A percentile compares a stretch with the other conserved stretches of the same genome.
Evolutionary conservation across 257 asterid genomes (phyloP).

Genomic region (Fraxinus americana): DNA sequence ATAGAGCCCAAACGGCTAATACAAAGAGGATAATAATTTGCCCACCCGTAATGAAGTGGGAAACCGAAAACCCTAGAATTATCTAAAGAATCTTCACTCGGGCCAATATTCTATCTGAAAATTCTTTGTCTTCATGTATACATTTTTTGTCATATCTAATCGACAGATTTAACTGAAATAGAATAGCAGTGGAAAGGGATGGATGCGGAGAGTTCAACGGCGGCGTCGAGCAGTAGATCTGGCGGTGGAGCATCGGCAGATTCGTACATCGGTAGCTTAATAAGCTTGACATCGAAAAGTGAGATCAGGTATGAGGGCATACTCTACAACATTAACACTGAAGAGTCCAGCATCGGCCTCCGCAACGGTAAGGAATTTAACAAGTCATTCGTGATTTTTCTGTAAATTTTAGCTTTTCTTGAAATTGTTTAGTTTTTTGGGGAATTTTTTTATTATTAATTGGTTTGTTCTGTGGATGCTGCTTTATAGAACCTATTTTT

Average conservation of each 20-base stretch:
- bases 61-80: slow-evolving; percentile 21
- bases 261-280: slow-evolving; percentile 88
- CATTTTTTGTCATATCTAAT: background rate
- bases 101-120: background rate
- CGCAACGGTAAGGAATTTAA: slow-evolving; percentile 62
- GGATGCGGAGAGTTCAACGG: slow-evolving; percentile 73
- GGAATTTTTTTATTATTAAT: background rate
- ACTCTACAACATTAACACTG: slow-evolving; percentile 84
- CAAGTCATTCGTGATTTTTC: background rate
- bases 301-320: slow-evolving; percentile 96
- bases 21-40: too few species aligned
- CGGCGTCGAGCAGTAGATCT: slow-evolving; percentile 58
- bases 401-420: background rate
- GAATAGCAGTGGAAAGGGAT: slow-evolving; percentile 33
- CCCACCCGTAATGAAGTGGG: background rate
- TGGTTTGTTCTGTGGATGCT: background rate
- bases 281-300: slow-evolving; percentile 93
- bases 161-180: background rate
- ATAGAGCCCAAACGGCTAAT: too few species aligned
- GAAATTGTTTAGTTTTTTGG: background rate
- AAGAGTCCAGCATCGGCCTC: slow-evolving; percentile 93
- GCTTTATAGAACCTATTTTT: background rate
- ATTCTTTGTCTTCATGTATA: slow-evolving; percentile 9
- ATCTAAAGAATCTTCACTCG: background rate
- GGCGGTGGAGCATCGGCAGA: slow-evolving; percentile 80